phyloP scores from a whole-genome alignment of 2,329 filamentous ascomycete species.

The Cladorrhinum sp. region DNA sequence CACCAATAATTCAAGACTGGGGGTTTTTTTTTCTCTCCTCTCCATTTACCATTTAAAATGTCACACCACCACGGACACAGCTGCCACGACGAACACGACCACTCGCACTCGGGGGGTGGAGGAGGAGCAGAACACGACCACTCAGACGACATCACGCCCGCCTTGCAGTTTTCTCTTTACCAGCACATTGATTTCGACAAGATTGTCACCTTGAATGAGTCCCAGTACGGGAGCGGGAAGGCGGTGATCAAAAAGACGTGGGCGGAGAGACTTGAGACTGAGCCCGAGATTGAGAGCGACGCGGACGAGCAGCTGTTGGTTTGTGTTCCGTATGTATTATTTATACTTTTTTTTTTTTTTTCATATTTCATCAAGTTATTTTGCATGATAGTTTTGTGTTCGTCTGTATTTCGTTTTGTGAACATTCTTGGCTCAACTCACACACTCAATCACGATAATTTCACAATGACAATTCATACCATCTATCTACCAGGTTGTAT shows the following conservation, averaged over 20 bases:
- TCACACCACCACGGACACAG: conserved; percentile 31
- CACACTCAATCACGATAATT: background rate
- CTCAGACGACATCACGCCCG: conserved; percentile 86
- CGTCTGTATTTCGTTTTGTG: no score
- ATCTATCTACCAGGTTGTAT: no score
- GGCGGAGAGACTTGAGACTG: conserved; percentile 68
- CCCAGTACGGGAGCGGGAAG: conserved; percentile 62
- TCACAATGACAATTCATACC: no score
- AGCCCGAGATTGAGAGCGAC: conserved; percentile 79
- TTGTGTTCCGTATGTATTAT: conserved; percentile 70
- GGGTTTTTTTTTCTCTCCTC: no score
- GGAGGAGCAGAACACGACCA: conserved; percentile 72
- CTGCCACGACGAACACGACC: conserved; percentile 49
- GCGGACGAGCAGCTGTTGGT: conserved; percentile 93
- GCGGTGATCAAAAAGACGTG: conserved; percentile 87
- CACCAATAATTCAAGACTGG: no score
- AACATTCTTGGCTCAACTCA: no score
- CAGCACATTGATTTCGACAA: conserved; percentile 86
- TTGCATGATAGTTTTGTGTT: no score
- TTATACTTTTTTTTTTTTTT: conserved; percentile 1
- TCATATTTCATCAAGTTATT: background rate
- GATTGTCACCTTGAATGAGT: conserved; percentile 83
- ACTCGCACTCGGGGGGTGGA: conserved; percentile 25
- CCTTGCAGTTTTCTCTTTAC: conserved; percentile 86
- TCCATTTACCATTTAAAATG: no score